Percentiles rank a stretch among this genome's conserved stretches.
Conservation (phyloP, 2,329 filamentous ascomycete genomes). For the Knufia fluminis region DNA sequence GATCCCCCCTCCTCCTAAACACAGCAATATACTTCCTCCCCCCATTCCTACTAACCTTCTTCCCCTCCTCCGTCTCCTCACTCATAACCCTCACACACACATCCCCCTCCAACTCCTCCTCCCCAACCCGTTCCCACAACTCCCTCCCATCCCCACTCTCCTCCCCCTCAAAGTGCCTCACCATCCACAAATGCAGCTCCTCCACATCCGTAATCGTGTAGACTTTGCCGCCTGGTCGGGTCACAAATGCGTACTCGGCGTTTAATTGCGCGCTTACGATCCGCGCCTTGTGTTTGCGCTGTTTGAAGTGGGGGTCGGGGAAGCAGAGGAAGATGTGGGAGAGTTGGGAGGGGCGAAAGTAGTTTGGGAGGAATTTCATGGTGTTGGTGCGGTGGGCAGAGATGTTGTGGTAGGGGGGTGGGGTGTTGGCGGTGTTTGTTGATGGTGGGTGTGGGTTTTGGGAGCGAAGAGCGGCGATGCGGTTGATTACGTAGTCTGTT, state of each 20-base stretch:
- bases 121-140: slow-evolving; percentile 65
- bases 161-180: slow-evolving; percentile 44
- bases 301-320: slow-evolving; percentile 96
- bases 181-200: slow-evolving; percentile 60
- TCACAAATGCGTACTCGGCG: slow-evolving; percentile 84
- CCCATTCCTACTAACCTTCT: slow-evolving; percentile 86
- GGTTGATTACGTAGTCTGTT: slow-evolving; percentile 79
- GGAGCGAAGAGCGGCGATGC: slow-evolving; percentile 67
- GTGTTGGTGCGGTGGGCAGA: slow-evolving; percentile 84
- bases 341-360: slow-evolving; percentile 74
- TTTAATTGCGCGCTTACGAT: slow-evolving; percentile 85
- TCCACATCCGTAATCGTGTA: slow-evolving; percentile 98
- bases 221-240: slow-evolving; percentile 73
- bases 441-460: slow-evolving; percentile 26
- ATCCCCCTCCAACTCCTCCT: slow-evolving; percentile 44
- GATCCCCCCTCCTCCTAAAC: slow-evolving; percentile 72
- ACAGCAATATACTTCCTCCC: slow-evolving; percentile 87
- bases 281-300: slow-evolving; percentile 89
- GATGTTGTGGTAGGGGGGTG: slow-evolving; percentile 71
- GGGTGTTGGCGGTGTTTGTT: slow-evolving; percentile 11
- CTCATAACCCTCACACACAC: slow-evolving; percentile 56
- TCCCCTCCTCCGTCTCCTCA: slow-evolving; percentile 86
- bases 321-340: slow-evolving; percentile 96
- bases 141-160: slow-evolving; percentile 64
- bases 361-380: slow-evolving; percentile 99